Evolutionary conservation across 768 basidiomycete species (phyloP), one percentile per base, ranked within the genome.

Genomic region (Termitomyces sp.): DNA sequence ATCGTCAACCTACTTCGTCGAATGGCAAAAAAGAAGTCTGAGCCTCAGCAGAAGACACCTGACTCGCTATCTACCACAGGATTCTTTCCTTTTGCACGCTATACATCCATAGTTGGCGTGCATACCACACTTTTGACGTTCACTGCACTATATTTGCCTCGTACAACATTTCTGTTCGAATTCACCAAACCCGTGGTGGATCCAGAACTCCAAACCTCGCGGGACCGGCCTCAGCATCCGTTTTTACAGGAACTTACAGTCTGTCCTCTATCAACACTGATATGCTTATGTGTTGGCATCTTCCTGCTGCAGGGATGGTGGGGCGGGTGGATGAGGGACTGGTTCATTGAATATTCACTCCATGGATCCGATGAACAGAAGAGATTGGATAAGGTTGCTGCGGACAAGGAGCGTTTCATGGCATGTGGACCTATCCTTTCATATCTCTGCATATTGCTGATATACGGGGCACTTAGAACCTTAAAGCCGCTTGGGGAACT

Each of bases 121-220:
- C 85, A 87, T 64, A 75, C 80, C 1, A 75, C 80, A 15, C 81
- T 91, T 8, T 75, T 90, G 58, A 69, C 73, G 2, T 91, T 90
- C 67, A 75, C 78, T 12, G 80, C 80, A 1, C 73, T 92, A 51
- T 84, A 81, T 66, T 74, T 92, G n/a, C 90, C 90, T n/a, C 79
- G 79, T 48, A 80, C 78, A 17, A 73, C 76, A 2, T 71, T 75
- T 44, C 64, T 83, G 24, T 71, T 75, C 55, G 71, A 68, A 12
- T 62, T 74, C n/a, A 68, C 70, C 30, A 63, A 63, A 2, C 64
- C 68, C 10, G 57, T 62, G 47, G 62, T 69, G 63, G 68, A 72
- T 56, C 56, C 65, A 28, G 63, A 63, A 19, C 67, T 70, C 30
- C 54, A 66, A 5, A 73, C 75, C 3, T 80, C 79, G 4, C 68